Base-by-base conservation (phyloP, 805 yeast species). In the Huiozyma sinensis region DNA sequence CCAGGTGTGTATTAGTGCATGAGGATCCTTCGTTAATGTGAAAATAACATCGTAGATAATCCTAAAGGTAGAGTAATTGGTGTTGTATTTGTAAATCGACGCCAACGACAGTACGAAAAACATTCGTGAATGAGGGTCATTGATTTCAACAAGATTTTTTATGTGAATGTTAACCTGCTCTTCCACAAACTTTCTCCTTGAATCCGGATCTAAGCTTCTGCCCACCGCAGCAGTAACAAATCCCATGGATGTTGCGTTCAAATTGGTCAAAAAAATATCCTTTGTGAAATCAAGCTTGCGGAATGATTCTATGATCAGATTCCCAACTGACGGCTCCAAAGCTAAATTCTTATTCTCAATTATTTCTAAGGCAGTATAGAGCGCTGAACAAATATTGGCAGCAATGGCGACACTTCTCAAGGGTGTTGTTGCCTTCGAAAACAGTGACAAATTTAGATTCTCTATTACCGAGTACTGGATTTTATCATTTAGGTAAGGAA, bases 381-480 rank as follows among this genome's bases (percentile, higher is more conserved):
- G 50, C 0, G 90, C 83, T 24, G 82, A 69, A 0, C 83, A 66
- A 1, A 75, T 60, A 54, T 89, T 89, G 5, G 81, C 67, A 1
- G 72, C 61, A 7, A 82, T 68, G 0, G 89, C 84, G 0, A 60
- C 58, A 12, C 61, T 57, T 33, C 71, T 62, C 6, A 66, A 54
- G 1, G 60, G 50, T 5, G 55, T 56, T 1, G 63, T 54, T 5
- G 57, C 50, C 43, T 70, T 63, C 29, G 76, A 68, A 40, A 74
- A 66, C 33, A 81, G 48, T 12, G 72, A 68, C 4, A 81, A 68
- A 50, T 88, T 73, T 48, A 92, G 63, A 43, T 80, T 84, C 54
- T 90, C 97, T 17, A 92, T 62, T n/a, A 92, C 70, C 1, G 97
- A 87, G 46, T 82, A 80, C 55, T 90, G 97, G 43, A 92, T 83